Conservation (phyloP, 306 rosid genomes). For the Quercus ilex region DNA sequence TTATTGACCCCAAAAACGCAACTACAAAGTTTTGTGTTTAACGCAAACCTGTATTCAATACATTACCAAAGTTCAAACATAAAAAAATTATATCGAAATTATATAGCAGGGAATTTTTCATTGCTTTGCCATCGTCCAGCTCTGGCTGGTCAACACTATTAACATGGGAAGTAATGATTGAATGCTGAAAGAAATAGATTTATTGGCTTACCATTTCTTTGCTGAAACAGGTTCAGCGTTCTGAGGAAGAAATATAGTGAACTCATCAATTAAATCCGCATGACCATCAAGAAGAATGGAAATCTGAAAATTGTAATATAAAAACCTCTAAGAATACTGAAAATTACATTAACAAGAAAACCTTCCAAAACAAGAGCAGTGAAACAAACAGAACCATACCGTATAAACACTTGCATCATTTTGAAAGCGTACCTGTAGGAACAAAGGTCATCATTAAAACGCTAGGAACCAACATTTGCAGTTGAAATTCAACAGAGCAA, state of each 20-base stretch:
- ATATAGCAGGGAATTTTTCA: too few relatives aligned
- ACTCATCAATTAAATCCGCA: conserved; percentile 80
- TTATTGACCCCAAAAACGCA: too few relatives aligned
- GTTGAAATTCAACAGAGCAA: neutral
- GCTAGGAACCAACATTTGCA: conserved; percentile 4
- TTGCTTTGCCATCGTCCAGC: too few relatives aligned
- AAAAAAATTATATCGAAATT: too few relatives aligned
- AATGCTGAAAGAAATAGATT: too few relatives aligned
- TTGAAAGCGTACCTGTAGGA: conserved; percentile 76
- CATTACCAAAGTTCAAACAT: too few relatives aligned
- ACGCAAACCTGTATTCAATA: too few relatives aligned
- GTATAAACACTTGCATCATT: conserved; percentile 70
- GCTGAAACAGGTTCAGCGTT: conserved; percentile 46
- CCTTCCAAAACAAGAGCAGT: neutral
- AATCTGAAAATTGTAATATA: conserved; percentile 46
- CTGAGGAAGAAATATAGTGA: conserved; percentile 90
- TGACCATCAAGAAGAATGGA: conserved; percentile 72
- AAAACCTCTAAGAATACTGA: neutral
- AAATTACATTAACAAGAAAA: neutral
- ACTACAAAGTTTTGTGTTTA: too few relatives aligned
- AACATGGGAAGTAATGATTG: too few relatives aligned
- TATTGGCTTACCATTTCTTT: too few relatives aligned
- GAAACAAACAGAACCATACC: neutral
- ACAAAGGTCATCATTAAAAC: conserved; percentile 13
- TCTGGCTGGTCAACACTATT: too few relatives aligned